phyloP scores from a whole-genome alignment of 768 basidiomycete species.

The Russula abietina region DNA sequence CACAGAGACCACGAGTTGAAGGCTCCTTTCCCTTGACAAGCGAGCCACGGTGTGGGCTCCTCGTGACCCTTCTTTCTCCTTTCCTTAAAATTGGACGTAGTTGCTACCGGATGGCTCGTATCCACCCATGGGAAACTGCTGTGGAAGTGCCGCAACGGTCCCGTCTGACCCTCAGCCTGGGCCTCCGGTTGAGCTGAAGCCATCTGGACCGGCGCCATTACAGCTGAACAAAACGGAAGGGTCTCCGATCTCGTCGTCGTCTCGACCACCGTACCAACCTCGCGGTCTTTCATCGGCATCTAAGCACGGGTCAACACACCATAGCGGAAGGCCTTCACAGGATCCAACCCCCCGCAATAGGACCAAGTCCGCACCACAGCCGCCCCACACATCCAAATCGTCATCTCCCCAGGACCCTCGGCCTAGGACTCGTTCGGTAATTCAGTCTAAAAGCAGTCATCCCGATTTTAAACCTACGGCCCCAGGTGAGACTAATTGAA shows the following conservation, averaged over 20 bases:
- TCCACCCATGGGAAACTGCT: neutral
- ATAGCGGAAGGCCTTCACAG: neutral
- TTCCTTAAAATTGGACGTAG: neutral
- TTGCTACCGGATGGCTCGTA: neutral
- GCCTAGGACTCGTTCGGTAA: neutral
- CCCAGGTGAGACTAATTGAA: neutral
- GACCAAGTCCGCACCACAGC: neutral
- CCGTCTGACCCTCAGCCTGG: neutral
- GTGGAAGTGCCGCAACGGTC: neutral
- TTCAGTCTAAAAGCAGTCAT: neutral
- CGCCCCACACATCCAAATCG: neutral
- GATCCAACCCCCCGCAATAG: neutral
- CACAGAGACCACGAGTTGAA: too few species aligned
- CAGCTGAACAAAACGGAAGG: too few species aligned
- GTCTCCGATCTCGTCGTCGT: neutral
- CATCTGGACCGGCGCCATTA: neutral
- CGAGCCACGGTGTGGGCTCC: neutral
- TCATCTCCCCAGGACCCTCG: neutral
- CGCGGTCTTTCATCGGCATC: neutral
- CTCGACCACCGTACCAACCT: neutral
- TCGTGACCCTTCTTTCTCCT: neutral
- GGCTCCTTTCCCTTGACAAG: neutral
- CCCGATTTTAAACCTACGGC: neutral
- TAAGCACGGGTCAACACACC: neutral
- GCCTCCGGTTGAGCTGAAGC: neutral